Evolutionary conservation across 805 yeast species (phyloP), one percentile per base, ranked within the genome.

Genomic region (Cyberlindnera xylosilytica): DNA sequence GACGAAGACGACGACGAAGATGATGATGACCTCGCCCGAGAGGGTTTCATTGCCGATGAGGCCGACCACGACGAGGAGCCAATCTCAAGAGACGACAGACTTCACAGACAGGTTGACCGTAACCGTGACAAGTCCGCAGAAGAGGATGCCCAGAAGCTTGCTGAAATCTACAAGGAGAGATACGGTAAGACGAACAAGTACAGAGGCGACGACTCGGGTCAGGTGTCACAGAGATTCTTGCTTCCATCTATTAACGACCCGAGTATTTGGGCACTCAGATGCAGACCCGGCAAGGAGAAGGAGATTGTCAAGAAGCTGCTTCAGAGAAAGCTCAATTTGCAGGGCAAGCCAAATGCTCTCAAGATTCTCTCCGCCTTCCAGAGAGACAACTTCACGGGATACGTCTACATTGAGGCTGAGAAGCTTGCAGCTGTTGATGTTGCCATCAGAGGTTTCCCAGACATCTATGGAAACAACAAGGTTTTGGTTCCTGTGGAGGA

Each of bases 221-320:
- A 83, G 35, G 96, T 91, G 11, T 93, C 98, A 6, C 99, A 93
- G 63, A 83, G 96, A 58, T 77, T 93, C 55, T 73, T 93, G 54
- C 74, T 93, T 64, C 99, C 99, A 11, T 88, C 97, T 24, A 96
- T 93, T 45, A 88, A 90, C 56, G 97, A 93, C 61, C 98, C 99
- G 8, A 81, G 88, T 41, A 87, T 93, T 55, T 93, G 96, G 86
- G 98, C 96, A 58, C 79, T 93, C 35, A 79, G 97, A 64, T 88
- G 95, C 68, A 79, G 95, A 57, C 88, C 87, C 26, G 97, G 98
- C 38, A 80, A 84, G 53, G 99, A 93, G 65, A 91, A 87, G 63
- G 96, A 88, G 40, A 70, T 90, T 50, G 96, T 93, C 19, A 79
- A 88, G 51, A 86, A 86, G 51, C 69, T 93, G 38, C 74, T 84